A percentile compares a stretch with the other conserved stretches of the same genome.
Evolutionary conservation across 2,329 filamentous ascomycete genomes (phyloP).

Genomic region (Colletotrichum sp.): DNA sequence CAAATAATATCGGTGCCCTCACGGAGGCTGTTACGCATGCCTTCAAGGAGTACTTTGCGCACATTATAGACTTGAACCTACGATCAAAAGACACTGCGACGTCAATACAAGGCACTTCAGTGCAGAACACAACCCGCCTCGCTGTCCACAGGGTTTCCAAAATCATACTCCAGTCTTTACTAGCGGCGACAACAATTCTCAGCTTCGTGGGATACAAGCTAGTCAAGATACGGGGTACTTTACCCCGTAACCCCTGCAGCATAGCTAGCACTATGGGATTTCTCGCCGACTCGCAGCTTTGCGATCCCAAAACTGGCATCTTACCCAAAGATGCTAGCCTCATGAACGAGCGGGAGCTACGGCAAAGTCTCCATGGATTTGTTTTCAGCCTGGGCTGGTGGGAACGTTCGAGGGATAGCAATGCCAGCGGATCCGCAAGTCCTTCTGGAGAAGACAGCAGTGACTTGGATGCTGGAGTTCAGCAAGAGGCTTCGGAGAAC

Average conservation of each 20-base stretch:
- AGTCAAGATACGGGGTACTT: not conserved
- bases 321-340: not conserved
- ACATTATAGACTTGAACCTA: not conserved
- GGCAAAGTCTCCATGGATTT: not conserved
- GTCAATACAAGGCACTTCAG: not conserved
- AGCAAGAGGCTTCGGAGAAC: not conserved
- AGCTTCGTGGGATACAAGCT: not conserved
- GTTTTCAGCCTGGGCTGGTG: not conserved
- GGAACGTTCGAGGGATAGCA: not conserved
- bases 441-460: not conserved
- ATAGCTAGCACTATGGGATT: not conserved
- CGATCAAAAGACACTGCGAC: not conserved
- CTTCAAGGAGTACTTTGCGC: not conserved
- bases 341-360: not conserved
- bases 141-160: rapidly evolving
- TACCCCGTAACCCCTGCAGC: not conserved
- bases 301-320: not conserved
- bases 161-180: not conserved
- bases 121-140: not conserved
- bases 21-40: not conserved
- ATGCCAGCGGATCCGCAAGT: rapidly evolving
- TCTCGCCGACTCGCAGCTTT: not conserved
- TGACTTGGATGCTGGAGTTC: not conserved
- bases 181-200: not conserved
- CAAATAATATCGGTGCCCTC: not conserved